Conservation (phyloP, 2,329 filamentous ascomycete genomes). For the Fusarium musae region DNA sequence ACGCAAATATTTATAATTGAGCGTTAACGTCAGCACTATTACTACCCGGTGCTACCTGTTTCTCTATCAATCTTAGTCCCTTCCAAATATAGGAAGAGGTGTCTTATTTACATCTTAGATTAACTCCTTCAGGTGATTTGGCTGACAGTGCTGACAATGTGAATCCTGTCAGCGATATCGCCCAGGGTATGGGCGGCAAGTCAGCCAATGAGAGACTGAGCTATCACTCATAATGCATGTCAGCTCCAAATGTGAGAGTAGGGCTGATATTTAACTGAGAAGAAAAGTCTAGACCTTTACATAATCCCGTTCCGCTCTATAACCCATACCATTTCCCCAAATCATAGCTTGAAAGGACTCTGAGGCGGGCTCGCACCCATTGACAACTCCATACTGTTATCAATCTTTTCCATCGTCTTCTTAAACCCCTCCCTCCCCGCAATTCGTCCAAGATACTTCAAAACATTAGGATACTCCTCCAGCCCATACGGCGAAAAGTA, state of each 20-base stretch:
- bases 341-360: constrained; percentile 8
- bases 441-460: constrained; percentile 59
- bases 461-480: constrained; percentile 53
- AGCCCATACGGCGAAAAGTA: constrained; percentile 60
- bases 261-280: not conserved
- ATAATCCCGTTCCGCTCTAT: not conserved
- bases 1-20: not conserved
- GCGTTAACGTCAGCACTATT: not conserved
- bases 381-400: constrained; percentile 56
- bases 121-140: not conserved
- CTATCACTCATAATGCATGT: not conserved
- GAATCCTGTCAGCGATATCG: not conserved
- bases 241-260: not conserved
- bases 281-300: not conserved
- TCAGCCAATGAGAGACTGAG: not conserved
- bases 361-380: constrained; percentile 42
- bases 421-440: constrained; percentile 58
- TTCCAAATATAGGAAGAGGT: fast-evolving
- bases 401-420: constrained; percentile 59
- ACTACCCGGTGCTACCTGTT: fast-evolving
- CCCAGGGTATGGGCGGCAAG: not conserved
- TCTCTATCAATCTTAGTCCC: not conserved
- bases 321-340: not conserved
- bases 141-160: not conserved
- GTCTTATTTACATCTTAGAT: not conserved